These are phyloP conservation scores for Fomes fomentarius DNA, from an alignment of 1,284 basidiomycete species.

Conservation along the genomic window DNA sequence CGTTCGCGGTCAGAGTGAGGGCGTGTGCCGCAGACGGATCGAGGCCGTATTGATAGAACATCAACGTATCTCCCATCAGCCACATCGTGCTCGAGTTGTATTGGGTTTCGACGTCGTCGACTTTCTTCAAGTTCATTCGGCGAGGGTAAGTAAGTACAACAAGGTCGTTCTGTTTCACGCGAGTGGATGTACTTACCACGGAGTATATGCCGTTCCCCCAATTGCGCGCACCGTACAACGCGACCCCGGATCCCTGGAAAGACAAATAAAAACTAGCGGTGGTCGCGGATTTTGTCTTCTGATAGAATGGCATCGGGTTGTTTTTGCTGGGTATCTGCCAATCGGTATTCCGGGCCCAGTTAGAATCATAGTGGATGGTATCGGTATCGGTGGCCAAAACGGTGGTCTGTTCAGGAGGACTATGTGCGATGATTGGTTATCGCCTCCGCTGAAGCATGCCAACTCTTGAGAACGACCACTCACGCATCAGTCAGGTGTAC, in stretches of 20 bases:
- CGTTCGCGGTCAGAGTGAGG: conserved; percentile 34
- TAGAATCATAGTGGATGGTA: conserved; percentile 30
- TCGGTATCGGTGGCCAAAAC: conserved; percentile 33
- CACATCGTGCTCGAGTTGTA: conserved; percentile 39
- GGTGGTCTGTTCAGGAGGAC: background rate
- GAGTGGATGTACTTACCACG: conserved; percentile 2
- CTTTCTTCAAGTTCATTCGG: no score
- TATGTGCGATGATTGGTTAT: no score
- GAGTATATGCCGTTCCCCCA: background rate
- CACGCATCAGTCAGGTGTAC: background rate
- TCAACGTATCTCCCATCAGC: conserved; percentile 36
- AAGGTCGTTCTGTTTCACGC: no score
- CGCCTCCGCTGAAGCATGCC: no score
- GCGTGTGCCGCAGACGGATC: conserved; percentile 34
- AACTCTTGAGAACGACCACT: no score
- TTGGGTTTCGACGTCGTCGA: conserved; percentile 30
- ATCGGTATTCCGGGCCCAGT: conserved; percentile 28
- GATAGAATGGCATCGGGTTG: conserved; percentile 32
- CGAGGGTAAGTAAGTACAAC: no score
- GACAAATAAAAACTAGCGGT: conserved; percentile 18
- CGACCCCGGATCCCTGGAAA: conserved; percentile 1
- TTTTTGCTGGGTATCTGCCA: conserved; percentile 32
- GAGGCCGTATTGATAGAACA: conserved; percentile 38
- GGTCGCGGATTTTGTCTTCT: conserved; percentile 13
- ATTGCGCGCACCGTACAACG: conserved; percentile 4